Base-by-base conservation (phyloP, 2,329 filamentous ascomycete genomes). In the Nemania serpens region DNA sequence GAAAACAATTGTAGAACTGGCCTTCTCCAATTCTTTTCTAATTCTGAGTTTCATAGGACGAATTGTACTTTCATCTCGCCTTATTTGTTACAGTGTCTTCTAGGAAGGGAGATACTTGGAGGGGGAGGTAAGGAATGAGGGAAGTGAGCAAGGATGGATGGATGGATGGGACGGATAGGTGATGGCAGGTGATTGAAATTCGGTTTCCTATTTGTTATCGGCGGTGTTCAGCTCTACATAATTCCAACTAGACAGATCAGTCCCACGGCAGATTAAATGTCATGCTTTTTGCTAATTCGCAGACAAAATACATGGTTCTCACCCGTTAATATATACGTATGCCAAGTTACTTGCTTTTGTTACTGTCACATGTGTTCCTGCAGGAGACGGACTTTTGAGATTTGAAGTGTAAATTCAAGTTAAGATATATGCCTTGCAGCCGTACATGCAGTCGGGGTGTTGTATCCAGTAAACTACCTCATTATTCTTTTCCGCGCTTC, bases 211-310 rank as follows among this genome's bases (percentile, higher is more conserved):
- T 18, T 46, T 41, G 10, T 57, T 54, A 22, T 47, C 11, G 34
- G 29, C 20, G 54, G 37, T 49, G 41, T 51, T 63, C 42, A 36
- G 54, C 33, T 58, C 34, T 58, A 58, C 53, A 46, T 58, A 54
- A 55, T 58, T 61, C 15, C 53, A 13, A 51, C 54, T 63, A 63
- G 58, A 63, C 50, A 57, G 58, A 61, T 47, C 25, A 55, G 61
- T 63, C 61, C 52, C 61, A 58, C 61, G 61, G 61, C 61, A 61
- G 55, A 47, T 61, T 58, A 58, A 58, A 55, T 41, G 46, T 49
- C 47, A 52, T 48, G 41, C 25, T 25, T 36, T 58, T 57, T 39
- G 9, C 54, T 46, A 17, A 11, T 22, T 46, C 11, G 15, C 5
- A 6, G 11, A 7, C 10, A 43, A 20, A 42, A 43, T 20, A 20